Evolutionary conservation across 805 yeast species (phyloP), one percentile per base, ranked within the genome.

Genomic region (Spathaspora girioi): DNA sequence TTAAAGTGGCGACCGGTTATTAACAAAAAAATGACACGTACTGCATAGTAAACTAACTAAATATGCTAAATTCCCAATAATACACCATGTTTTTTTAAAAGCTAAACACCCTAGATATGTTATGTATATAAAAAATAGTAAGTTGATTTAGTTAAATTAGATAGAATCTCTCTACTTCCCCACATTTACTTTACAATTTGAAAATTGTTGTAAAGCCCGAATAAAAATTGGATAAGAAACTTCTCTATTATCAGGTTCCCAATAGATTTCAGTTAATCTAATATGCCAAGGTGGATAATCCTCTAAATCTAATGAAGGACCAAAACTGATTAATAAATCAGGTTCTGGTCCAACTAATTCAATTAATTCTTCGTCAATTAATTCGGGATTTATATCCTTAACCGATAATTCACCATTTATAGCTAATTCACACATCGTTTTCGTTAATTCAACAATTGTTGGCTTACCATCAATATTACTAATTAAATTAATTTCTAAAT

Each of bases 211-310:
- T 59, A 88, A 71, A 1, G 92, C 93, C 56, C 94, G 78, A 48
- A 87, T 77, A 66, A 89, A 92, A 17, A 90, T 94, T 12, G 92
- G 86, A 65, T 92, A 92, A 38, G 82, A 80, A 45, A 90, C 96
- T 50, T 79, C 83, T 53, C 78, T 83, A 66, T 91, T 91, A 66
- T 89, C 97, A 2, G 87, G 86, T 63, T 90, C 93, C 89, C 96
- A 88, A 69, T 85, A 92, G 62, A 94, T 82, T 64, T 94, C 99
- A 6, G 91, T 81, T 49, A 96, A 78, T 55, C 99, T 80, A 35
- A 90, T 82, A 64, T 93, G 98, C 99, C 99, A 94, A 27, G 99
- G 99, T 18, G 98, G 98, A 67, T 85, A 94, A 15, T 96, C 97
- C 68, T 91, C 96, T 47, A 94, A 77, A 65, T 91, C 96, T 56